Base-by-base conservation (phyloP, 352 stramenopile species). In the Phytopythium cucurbitacearum region DNA sequence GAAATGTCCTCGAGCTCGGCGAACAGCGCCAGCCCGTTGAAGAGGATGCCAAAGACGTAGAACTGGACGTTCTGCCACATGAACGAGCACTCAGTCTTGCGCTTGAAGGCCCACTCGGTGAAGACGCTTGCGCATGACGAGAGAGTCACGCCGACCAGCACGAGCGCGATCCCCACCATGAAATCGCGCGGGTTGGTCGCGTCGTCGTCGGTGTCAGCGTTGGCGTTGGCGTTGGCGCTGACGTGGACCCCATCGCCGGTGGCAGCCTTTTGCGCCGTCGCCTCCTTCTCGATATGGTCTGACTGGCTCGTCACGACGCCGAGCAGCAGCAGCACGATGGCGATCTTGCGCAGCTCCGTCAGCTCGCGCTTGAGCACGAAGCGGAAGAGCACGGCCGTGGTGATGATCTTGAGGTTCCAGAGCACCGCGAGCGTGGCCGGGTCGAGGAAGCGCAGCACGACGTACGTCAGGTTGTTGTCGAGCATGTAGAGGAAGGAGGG, bases 331-430 rank as follows among this genome's bases (percentile, higher is more conserved):
- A 94, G 43, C 34, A 79, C 62, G 48, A 94, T 90, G 16, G 85
- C 83, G 37, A 89, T 76, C 53, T 84, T 83, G 28, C 80, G 78
- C 40, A 93, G 67, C 60, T 91, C 71, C 42, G 67, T 87, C 21
- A 93, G 64, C 32, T 64, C 60, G 16, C 79, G 77, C 59, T 89
- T 85, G 40, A 94, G 72, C 48, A 94, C 79, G 48, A 92, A 64
- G 53, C 85, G 82, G 57, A 94, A 92, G 56, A 94, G 77, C 48
- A 91, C 69, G 32, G 85, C 85, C 3, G 85, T 94, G 39, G 82
- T 85, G 49, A 94, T 66, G 64, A 94, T 94, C 65, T 93, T 92
- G 67, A 93, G 71, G 64, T 94, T 94, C 85, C 85, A 94, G 32
- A 92, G 76, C 64, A 94, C 81, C 7, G 85, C 89, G 41, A 94